Percentiles rank a stretch among this genome's conserved stretches.
Conservation (phyloP, 371 early-diverging fungal genomes). For the Saksenaea vasiformis region DNA sequence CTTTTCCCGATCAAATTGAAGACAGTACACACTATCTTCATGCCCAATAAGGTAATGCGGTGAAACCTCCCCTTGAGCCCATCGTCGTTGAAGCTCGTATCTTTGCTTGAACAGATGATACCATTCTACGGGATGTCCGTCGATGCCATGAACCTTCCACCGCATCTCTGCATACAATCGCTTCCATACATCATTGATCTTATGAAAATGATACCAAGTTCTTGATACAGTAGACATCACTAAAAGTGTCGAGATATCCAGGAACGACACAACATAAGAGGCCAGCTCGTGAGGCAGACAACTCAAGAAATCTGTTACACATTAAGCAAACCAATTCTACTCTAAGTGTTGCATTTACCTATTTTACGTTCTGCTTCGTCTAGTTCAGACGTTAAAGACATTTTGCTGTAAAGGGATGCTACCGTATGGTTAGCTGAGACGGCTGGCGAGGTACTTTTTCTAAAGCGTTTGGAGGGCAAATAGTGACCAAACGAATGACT, state of each 20-base stretch:
- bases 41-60: constrained; percentile 76
- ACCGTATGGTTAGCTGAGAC: neutral
- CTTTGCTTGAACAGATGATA: constrained; percentile 38
- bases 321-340: neutral
- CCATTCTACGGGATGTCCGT: constrained; percentile 24
- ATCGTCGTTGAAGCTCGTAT: constrained; percentile 36
- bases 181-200: constrained; percentile 23
- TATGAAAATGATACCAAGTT: constrained; percentile 14
- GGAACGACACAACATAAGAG: constrained; percentile 1
- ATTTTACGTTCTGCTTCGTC: neutral
- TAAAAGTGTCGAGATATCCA: neutral
- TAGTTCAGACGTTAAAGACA: neutral
- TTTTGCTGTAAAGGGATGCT: neutral
- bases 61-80: constrained; percentile 33
- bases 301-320: constrained; percentile 7
- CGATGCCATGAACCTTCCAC: neutral
- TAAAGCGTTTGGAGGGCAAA: neutral
- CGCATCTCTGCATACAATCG: neutral
- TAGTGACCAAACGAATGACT: neutral
- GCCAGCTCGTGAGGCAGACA: constrained; percentile 12
- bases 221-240: constrained; percentile 8
- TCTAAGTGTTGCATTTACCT: neutral
- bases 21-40: constrained; percentile 91
- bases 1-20: constrained; percentile 83
- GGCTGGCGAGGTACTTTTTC: neutral